Base-by-base conservation (phyloP, 2,329 filamentous ascomycete species). In the Rugonectria rugulosa region DNA sequence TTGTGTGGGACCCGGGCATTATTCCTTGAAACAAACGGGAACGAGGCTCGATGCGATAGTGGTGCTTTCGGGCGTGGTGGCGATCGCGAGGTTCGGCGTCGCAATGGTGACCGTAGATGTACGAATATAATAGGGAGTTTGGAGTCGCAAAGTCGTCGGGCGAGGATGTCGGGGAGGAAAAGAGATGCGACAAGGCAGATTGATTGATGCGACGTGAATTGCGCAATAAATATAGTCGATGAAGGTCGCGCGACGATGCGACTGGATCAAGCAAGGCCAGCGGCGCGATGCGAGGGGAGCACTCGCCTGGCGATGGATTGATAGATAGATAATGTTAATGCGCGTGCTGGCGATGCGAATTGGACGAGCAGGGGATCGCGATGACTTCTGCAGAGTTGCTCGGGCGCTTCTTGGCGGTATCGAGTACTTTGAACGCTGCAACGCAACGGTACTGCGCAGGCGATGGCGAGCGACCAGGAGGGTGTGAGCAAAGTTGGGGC, bases 1-100 rank as follows among this genome's bases (percentile, higher is more conserved):
- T 72, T 72, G 62, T 53, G 62, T 42, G 60, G 64, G 65, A n/a
- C 53, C 43, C 41, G 34, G 50, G 53, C 38, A 41, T 62, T 57
- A 66, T 64, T 65, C 54, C 61, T 54, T 46, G 52, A 24, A 23
- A 32, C 26, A 43, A 47, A 27, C 46, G 44, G 53, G 59, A 53
- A 53, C 63, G 54, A 55, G 53, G 60, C 49, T 47, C 38, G 54
- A 60, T 64, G 59, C 61, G 60, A 65, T 60, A 55, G 64, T 68
- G 58, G 58, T 56, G 61, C 56, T 45, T 47, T 53, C 48, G 53
- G 54, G 54, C 21, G 56, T 60, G 36, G 53, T 59, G 56, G 61
- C 56, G 52, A 53, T 61, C 54, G 56, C 17, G 32, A 49, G 51
- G 26, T 60, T 61, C 42, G 56, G 54, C 51, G 51, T 59, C 49